Conservation (phyloP, 805 yeast genomes). For the Candida silvatica region DNA sequence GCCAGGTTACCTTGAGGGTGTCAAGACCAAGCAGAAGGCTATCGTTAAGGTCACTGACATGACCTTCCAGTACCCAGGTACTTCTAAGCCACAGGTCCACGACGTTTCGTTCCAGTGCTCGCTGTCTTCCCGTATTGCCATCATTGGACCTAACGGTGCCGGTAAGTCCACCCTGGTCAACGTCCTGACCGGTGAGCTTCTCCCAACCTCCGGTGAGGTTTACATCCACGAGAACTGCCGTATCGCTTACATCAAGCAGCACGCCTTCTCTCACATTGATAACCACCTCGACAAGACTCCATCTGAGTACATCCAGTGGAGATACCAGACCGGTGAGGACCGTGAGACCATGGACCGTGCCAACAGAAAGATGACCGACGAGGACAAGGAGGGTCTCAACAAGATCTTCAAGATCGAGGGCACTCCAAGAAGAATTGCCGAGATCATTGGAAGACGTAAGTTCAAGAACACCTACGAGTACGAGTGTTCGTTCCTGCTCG, state of each 20-base stretch:
- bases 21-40: slow-evolving; percentile 99
- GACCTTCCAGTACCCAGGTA: slow-evolving; percentile 99
- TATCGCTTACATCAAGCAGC: slow-evolving; percentile 99
- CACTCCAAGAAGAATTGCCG: slow-evolving; percentile 94
- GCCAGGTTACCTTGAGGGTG: slow-evolving; percentile 99
- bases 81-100: slow-evolving; percentile 85
- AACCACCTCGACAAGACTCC: slow-evolving; percentile 99
- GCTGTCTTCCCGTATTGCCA: slow-evolving; percentile 98
- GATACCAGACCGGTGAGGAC: slow-evolving; percentile 99
- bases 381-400: slow-evolving; percentile 98
- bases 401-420: slow-evolving; percentile 99
- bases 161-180: slow-evolving; percentile 99
- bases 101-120: slow-evolving; percentile 98
- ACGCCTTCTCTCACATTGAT: slow-evolving; percentile 99
- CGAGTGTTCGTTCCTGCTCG: slow-evolving; percentile 94
- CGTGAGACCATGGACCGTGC: slow-evolving; percentile 99
- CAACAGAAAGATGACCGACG: slow-evolving; percentile 95
- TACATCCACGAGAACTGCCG: slow-evolving; percentile 99
- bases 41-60: slow-evolving; percentile 95
- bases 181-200: slow-evolving; percentile 98
- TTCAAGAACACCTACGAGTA: slow-evolving; percentile 99
- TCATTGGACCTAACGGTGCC: slow-evolving; percentile 99
- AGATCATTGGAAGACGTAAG: slow-evolving; percentile 95
- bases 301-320: slow-evolving; percentile 99
- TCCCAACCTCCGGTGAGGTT: slow-evolving; percentile 98